Evolutionary conservation across 345 rosid species (phyloP).

Genomic region (Zanthoxylum bungeanum): DNA sequence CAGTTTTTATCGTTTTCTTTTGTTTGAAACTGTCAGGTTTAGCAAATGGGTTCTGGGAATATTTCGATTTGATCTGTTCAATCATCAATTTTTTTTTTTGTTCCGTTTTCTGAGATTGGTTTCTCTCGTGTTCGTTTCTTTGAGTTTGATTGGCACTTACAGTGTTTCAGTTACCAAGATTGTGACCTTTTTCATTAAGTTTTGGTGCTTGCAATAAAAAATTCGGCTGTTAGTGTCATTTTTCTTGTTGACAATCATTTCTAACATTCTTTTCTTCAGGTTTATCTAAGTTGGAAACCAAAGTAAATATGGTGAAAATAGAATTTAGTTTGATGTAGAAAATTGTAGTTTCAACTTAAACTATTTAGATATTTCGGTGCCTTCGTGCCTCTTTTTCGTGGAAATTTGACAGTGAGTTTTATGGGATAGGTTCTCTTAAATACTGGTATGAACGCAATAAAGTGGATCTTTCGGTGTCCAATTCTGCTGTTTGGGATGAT

Average conservation of each 20-base stretch:
- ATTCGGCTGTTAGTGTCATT: not conserved
- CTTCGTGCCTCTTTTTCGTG: not conserved
- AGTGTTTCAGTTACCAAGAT: no score
- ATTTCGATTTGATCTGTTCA: not conserved
- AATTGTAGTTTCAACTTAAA: not conserved
- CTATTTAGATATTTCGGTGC: not conserved
- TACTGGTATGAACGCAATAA: constrained; percentile 81
- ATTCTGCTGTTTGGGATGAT: constrained; percentile 86
- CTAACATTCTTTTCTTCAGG: not conserved
- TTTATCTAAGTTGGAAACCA: not conserved
- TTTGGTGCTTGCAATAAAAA: not conserved
- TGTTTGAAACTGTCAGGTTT: not conserved
- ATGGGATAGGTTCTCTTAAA: constrained; percentile 60
- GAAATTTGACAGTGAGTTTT: constrained; percentile 9
- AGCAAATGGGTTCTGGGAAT: not conserved
- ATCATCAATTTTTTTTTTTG: not conserved
- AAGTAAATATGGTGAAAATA: not conserved
- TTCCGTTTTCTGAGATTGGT: not conserved
- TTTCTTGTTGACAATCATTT: not conserved
- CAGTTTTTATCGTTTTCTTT: not conserved
- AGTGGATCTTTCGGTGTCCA: constrained; percentile 60
- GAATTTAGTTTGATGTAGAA: no score
- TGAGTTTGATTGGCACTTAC: no score
- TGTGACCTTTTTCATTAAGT: not conserved
- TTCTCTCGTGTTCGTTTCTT: not conserved